Evolutionary conservation across 768 basidiomycete genomes (phyloP).

Genomic region (Rhodosporidiobolus odoratus): DNA sequence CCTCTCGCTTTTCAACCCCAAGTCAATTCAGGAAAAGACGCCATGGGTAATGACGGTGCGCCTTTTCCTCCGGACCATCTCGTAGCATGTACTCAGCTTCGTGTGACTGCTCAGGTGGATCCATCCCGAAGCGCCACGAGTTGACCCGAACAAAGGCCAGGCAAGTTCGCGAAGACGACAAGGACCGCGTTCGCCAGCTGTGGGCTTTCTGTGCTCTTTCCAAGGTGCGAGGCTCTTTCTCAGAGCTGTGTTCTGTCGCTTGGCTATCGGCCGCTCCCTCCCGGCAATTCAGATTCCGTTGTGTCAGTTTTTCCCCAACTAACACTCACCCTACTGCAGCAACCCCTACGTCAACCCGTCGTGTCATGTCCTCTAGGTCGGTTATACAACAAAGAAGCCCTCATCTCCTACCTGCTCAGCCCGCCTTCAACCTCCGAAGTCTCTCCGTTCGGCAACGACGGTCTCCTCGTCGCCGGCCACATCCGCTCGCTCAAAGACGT

Average conservation of each 20-base stretch:
- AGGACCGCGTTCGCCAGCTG: slow-evolving; percentile 60
- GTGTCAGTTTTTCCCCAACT: not conserved
- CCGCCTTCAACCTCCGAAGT: slow-evolving; percentile 60
- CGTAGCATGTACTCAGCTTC: not conserved
- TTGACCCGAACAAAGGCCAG: slow-evolving; percentile 50
- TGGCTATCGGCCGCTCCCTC: too few species aligned
- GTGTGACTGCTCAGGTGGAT: too few species aligned
- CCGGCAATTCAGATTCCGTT: too few species aligned
- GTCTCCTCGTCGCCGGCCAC: slow-evolving; percentile 85
- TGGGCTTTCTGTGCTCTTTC: slow-evolving; percentile 95
- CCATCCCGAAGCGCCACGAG: slow-evolving; percentile 49
- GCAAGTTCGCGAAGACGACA: slow-evolving; percentile 83
- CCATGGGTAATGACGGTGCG: slow-evolving; percentile 5
- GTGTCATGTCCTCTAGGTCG: slow-evolving; percentile 90
- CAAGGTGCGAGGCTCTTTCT: slow-evolving; percentile 58
- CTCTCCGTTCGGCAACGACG: slow-evolving; percentile 54
- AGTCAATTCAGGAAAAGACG: too few species aligned
- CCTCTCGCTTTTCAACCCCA: not conserved
- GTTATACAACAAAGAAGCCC: slow-evolving; percentile 90
- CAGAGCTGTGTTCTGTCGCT: not conserved
- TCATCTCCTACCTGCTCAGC: slow-evolving; percentile 84
- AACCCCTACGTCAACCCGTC: slow-evolving; percentile 76
- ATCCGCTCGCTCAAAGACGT: slow-evolving; percentile 88
- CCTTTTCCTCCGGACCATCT: not conserved
- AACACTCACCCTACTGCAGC: slow-evolving; percentile 50